Evolutionary conservation across 352 stramenopile genomes (phyloP), one percentile per base, ranked within the genome.

Genomic region (Phytophthora sp.): DNA sequence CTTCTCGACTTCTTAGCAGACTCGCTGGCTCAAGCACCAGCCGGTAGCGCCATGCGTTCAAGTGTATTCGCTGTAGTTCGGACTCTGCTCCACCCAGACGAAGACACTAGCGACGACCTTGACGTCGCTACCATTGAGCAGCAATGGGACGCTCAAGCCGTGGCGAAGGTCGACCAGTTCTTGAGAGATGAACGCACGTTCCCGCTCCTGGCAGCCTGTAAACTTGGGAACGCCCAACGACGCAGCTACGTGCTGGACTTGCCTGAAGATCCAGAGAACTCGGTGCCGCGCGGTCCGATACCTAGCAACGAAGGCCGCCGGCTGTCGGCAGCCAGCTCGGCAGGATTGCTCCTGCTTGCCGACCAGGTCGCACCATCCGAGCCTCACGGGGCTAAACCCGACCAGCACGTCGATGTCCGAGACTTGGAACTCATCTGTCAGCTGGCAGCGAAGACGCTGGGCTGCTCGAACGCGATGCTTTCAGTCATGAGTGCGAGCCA

Each of bases 381-480:
- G 23, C n/a, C n/a, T n/a, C n/a, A n/a, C n/a, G n/a, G n/a, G n/a
- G n/a, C n/a, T n/a, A n/a, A n/a, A n/a, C n/a, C 26, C 33, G 7
- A 63, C 73, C 33, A 46, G 13, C 73, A 16, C 30, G 36, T 21
- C 16, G 49, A 59, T 46, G 69, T 50, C 55, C 53, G 11, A 38
- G 82, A 91, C 64, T 72, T 91, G 38, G 73, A 79, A 24, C 69
- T 89, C 46, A 73, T 91, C 26, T 89, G 78, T 50, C 46, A 65
- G 1, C 63, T 91, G 5, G 73, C 71, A 0, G 59, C 58, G 1
- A 68, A 58, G 15, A 78, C 82, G 18, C 46, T 91, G 15, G 52
- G 69, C 29, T 81, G 71, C 52, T 73, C 79, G 4, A 71, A 73
- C 29, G 72, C 68, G 0, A 53, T 86, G 41, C 71, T 90, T 16